phyloP scores from a whole-genome alignment of 208 protist genomes.

The Herpetomonas tarakana region DNA sequence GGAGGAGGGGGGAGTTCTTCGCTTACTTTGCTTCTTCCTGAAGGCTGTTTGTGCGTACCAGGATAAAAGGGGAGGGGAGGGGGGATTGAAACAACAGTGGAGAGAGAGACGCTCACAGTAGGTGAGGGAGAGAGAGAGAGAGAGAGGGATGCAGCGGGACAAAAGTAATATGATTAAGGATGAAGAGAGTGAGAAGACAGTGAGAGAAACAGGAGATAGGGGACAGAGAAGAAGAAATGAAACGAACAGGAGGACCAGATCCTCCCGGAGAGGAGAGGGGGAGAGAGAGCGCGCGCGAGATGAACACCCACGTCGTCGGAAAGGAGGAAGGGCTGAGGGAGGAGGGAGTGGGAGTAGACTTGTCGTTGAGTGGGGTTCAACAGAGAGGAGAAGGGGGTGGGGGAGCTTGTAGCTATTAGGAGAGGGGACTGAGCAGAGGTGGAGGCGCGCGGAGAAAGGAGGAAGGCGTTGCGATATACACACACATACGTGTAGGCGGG shows the following conservation, averaged over 20 bases:
- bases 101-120: too few species aligned
- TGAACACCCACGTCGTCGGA: not conserved
- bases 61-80: too few species aligned
- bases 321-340: not conserved
- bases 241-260: not conserved
- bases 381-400: not conserved
- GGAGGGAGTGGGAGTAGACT: not conserved
- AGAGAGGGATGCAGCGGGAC: not conserved
- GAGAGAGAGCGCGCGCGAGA: not conserved
- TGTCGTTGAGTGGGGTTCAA: too few species aligned
- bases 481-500: not conserved
- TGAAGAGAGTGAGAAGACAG: not conserved
- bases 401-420: not conserved
- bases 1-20: too few species aligned
- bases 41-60: too few species aligned
- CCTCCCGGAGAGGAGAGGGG: not conserved
- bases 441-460: not conserved
- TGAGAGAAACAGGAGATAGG: not conserved
- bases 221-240: slow-evolving; percentile 9
- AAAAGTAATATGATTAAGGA: not conserved
- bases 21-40: too few species aligned
- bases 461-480: too few species aligned
- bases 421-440: not conserved
- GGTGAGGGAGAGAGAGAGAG: not conserved
- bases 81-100: too few species aligned